These are phyloP conservation scores for Zalerion maritima DNA, from an alignment of 495 filamentous ascomycete genomes.

Conservation along the genomic window DNA sequence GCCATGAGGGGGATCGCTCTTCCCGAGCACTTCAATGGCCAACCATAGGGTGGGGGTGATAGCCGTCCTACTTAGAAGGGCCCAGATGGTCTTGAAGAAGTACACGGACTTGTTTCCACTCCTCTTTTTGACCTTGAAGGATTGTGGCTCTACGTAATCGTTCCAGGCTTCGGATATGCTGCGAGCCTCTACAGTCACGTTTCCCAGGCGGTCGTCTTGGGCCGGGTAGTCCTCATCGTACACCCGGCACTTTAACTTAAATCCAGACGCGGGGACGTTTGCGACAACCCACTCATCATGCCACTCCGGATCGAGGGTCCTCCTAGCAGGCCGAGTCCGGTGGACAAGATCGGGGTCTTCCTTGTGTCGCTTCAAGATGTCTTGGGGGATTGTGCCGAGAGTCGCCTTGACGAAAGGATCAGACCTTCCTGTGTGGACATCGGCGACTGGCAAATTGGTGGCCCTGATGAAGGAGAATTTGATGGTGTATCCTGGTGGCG, in stretches of 20 bases:
- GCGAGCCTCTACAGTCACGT: constrained; percentile 51
- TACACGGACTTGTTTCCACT: constrained; percentile 78
- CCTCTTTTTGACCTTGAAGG: constrained; percentile 65
- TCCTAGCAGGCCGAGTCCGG: constrained; percentile 62
- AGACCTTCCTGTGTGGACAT: constrained; percentile 60
- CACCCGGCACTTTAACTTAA: constrained; percentile 62
- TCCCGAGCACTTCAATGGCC: constrained; percentile 60
- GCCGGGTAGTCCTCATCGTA: constrained; percentile 83
- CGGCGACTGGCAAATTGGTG: constrained; percentile 63
- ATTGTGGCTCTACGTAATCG: constrained; percentile 44
- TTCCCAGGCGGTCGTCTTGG: constrained; percentile 77
- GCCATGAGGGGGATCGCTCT: constrained; percentile 57
- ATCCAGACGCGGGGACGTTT: constrained; percentile 66
- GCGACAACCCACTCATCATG: constrained; percentile 75
- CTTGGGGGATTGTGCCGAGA: constrained; percentile 40
- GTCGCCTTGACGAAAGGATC: constrained; percentile 74
- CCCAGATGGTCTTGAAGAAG: constrained; percentile 47
- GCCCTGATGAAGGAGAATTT: constrained; percentile 76
- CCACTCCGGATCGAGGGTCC: constrained; percentile 61
- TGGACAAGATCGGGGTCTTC: constrained; percentile 58
- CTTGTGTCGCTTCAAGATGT: constrained; percentile 57
- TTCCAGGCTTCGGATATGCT: constrained; percentile 47
- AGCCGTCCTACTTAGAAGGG: constrained; percentile 36
- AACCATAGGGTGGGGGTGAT: constrained; percentile 45
- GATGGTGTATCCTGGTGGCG: constrained; percentile 64